phyloP scores from a whole-genome alignment of 2,329 filamentous ascomycete species.

The Fusarium circinatum region DNA sequence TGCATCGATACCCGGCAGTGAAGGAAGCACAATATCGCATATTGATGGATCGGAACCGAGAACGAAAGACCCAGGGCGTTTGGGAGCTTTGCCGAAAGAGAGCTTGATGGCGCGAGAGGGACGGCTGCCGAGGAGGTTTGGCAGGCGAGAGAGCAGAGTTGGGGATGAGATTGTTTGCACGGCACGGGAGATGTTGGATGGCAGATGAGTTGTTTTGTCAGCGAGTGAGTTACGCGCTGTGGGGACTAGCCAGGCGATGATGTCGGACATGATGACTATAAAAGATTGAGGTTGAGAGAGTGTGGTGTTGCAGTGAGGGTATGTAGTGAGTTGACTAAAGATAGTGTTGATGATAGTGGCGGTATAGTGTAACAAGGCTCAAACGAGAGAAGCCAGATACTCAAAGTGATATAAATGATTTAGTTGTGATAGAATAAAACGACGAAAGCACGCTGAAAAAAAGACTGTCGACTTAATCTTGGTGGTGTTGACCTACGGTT shows the following conservation, averaged over 20 bases:
- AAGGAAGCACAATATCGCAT: constrained; percentile 53
- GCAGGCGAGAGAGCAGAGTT: constrained; percentile 45
- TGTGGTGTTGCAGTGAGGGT: constrained; percentile 8
- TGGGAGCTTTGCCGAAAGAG: constrained; percentile 49
- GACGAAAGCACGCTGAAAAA: constrained; percentile 32
- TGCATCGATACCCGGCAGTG: constrained; percentile 47
- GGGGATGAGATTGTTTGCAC: constrained; percentile 40
- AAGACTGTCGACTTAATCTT: constrained; percentile 7
- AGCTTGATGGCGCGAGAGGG: constrained; percentile 49
- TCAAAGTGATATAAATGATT: background rate
- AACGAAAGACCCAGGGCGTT: constrained; percentile 50
- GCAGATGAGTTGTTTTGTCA: constrained; percentile 47
- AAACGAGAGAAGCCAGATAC: constrained; percentile 40
- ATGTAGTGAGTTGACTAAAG: constrained; percentile 15
- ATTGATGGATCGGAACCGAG: constrained; percentile 50
- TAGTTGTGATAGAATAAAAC: background rate
- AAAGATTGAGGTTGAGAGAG: constrained; percentile 9
- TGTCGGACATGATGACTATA: constrained; percentile 38
- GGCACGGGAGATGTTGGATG: constrained; percentile 47
- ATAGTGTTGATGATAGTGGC: background rate
- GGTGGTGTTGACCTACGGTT: constrained; percentile 5
- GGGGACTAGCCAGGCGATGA: constrained; percentile 55
- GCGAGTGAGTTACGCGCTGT: constrained; percentile 48
- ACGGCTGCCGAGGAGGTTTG: constrained; percentile 39
- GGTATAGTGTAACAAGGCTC: constrained; percentile 16